Conservation (phyloP, 2,329 filamentous ascomycete species). For the Phialophora verrucosa region DNA sequence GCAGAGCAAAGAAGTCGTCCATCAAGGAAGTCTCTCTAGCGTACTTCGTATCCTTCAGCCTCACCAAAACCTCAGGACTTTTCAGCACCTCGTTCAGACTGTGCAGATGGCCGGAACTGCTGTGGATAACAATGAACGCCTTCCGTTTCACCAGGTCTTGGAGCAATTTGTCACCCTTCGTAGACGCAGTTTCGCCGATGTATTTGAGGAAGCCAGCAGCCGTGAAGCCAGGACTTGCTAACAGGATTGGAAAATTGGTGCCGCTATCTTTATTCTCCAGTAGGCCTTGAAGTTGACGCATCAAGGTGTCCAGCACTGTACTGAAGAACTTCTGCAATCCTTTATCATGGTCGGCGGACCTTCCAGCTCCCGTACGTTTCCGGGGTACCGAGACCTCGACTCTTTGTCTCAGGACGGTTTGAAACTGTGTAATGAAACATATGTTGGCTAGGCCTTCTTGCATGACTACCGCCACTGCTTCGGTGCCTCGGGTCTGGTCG, state of each 20-base stretch:
- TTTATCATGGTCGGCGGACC: slow-evolving; percentile 55
- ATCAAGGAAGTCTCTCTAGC: slow-evolving; percentile 81
- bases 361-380: slow-evolving; percentile 52
- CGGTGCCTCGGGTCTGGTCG: slow-evolving; percentile 77
- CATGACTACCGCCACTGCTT: slow-evolving; percentile 90
- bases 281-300: slow-evolving; percentile 77
- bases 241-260: slow-evolving; percentile 68
- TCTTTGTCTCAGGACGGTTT: slow-evolving; percentile 57
- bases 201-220: slow-evolving; percentile 80
- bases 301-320: slow-evolving; percentile 74
- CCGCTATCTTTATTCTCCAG: slow-evolving; percentile 48
- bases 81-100: slow-evolving; percentile 85
- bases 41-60: slow-evolving; percentile 86
- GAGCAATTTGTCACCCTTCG: slow-evolving; percentile 75
- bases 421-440: slow-evolving; percentile 58
- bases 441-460: slow-evolving; percentile 69
- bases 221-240: slow-evolving; percentile 89
- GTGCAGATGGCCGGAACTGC: slow-evolving; percentile 84
- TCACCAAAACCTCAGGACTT: slow-evolving; percentile 75
- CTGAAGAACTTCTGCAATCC: slow-evolving; percentile 79
- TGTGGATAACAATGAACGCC: slow-evolving; percentile 73
- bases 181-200: slow-evolving; percentile 65
- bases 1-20: slow-evolving; percentile 78
- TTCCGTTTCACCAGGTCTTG: slow-evolving; percentile 61
- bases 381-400: slow-evolving; percentile 55